Conservation (phyloP, 2,329 filamentous ascomycete species). For the Setomelanomma holmii region DNA sequence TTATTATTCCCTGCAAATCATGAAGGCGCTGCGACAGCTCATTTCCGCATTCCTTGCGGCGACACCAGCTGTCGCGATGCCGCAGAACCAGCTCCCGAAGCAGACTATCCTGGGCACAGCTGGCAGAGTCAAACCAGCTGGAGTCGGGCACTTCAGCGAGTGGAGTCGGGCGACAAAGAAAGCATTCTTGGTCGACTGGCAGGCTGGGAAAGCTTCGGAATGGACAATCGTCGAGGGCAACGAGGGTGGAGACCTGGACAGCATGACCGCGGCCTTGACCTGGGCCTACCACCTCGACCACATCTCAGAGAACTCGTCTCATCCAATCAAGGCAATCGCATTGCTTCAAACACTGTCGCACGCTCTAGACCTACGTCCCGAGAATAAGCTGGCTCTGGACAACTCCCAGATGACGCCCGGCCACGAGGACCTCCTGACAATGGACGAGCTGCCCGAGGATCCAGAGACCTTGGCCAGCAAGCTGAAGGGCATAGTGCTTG, state of each 20-base stretch:
- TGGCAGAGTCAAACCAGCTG: conserved; percentile 24
- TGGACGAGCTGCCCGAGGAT: conserved; percentile 57
- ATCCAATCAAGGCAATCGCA: conserved; percentile 56
- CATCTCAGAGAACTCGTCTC: conserved; percentile 51
- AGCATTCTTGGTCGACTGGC: conserved; percentile 57
- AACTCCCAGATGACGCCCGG: conserved; percentile 56
- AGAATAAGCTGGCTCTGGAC: conserved; percentile 55
- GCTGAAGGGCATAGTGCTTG: conserved; percentile 55
- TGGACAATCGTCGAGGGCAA: conserved; percentile 58
- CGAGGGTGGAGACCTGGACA: conserved; percentile 55
- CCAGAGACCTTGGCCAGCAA: conserved; percentile 53
- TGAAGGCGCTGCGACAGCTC: conserved; percentile 24
- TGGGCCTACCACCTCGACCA: conserved; percentile 59
- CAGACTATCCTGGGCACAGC: conserved; percentile 26
- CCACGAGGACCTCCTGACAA: conserved; percentile 56
- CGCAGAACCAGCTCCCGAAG: conserved; percentile 19
- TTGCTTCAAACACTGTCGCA: conserved; percentile 56
- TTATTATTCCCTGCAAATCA: conserved; percentile 7
- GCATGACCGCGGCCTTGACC: conserved; percentile 54
- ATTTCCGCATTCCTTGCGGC: conserved; percentile 20
- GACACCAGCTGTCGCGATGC: conserved; percentile 21
- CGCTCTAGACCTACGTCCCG: conserved; percentile 56
- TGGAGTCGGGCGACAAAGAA: conserved; percentile 58
- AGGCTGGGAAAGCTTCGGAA: conserved; percentile 50
- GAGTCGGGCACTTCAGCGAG: conserved; percentile 58